These are phyloP conservation scores for Balansia obtecta DNA, from an alignment of 2,329 filamentous ascomycete genomes.

Conservation along the genomic window DNA sequence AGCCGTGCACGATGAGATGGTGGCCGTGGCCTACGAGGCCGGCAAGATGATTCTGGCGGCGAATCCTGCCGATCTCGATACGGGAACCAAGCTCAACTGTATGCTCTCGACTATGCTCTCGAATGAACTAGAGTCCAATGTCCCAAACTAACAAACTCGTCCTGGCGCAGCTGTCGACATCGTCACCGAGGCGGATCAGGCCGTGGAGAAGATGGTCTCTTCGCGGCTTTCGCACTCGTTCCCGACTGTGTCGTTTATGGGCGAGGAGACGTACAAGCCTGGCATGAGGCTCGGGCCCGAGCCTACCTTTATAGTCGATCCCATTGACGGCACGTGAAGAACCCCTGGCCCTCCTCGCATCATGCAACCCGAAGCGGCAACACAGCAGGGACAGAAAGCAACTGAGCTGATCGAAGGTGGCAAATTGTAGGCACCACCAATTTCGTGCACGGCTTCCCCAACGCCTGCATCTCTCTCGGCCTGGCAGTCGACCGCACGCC, in stretches of 20 bases:
- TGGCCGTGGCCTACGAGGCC: conserved; percentile 49
- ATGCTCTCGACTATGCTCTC: conserved; percentile 9
- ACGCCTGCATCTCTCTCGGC: conserved; percentile 66
- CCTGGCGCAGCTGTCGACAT: conserved; percentile 47
- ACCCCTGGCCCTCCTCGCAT: not conserved
- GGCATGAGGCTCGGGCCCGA: conserved; percentile 48
- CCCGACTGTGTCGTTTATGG: conserved; percentile 52
- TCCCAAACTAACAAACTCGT: not conserved
- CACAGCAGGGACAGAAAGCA: not conserved
- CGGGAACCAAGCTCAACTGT: conserved; percentile 55
- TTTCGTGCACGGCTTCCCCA: conserved; percentile 65
- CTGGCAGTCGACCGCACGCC: conserved; percentile 51
- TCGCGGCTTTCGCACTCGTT: conserved; percentile 37
- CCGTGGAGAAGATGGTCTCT: conserved; percentile 51
- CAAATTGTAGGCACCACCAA: conserved; percentile 46
- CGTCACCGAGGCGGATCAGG: conserved; percentile 55
- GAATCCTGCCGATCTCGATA: conserved; percentile 43
- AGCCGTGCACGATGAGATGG: conserved; percentile 47
- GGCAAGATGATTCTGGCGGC: conserved; percentile 51
- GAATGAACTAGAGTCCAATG: not conserved
- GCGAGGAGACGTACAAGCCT: conserved; percentile 64
- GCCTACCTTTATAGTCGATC: conserved; percentile 72
- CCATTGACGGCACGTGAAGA: conserved; percentile 51
- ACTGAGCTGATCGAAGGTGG: no score
- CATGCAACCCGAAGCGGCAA: not conserved